Percentiles rank a stretch among this genome's conserved stretches.
Evolutionary conservation across 163 green algal species (phyloP).

Genomic region (Scenedesmus sp.): DNA sequence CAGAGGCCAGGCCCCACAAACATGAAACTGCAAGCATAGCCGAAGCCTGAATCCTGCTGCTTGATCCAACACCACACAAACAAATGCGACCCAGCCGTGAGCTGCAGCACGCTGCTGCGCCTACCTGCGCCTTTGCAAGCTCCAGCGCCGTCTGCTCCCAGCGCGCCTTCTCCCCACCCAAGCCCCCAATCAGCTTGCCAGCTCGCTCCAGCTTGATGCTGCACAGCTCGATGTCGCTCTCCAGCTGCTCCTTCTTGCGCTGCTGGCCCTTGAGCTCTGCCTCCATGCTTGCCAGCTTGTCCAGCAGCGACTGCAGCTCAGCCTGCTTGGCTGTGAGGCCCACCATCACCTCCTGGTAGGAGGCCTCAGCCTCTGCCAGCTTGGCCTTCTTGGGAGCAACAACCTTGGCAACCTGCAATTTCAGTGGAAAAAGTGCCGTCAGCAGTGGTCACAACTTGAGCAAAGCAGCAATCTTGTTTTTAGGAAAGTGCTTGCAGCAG

Average conservation of each 20-base stretch:
- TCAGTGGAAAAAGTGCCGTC: not conserved
- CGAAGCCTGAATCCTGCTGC: too few relatives aligned
- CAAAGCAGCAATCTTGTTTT: too few relatives aligned
- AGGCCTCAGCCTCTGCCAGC: constrained; percentile 76
- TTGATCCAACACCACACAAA: not conserved
- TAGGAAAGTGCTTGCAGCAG: too few relatives aligned
- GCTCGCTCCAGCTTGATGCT: constrained; percentile 84
- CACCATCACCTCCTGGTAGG: constrained; percentile 83
- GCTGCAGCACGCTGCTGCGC: not conserved
- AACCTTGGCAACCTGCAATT: constrained; percentile 75
- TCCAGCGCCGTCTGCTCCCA: constrained; percentile 74
- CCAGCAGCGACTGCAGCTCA: constrained; percentile 76
- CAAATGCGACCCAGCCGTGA: not conserved
- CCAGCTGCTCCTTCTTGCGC: constrained; percentile 81
- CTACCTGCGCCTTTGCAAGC: constrained; percentile 64
- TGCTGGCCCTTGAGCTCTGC: constrained; percentile 75
- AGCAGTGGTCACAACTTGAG: not conserved
- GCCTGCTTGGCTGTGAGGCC: constrained; percentile 78
- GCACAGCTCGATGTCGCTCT: constrained; percentile 82
- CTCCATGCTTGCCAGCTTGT: constrained; percentile 85
- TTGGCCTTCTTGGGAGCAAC: constrained; percentile 85
- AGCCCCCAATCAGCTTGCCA: constrained; percentile 81
- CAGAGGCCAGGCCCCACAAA: not conserved
- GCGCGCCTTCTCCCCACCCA: constrained; percentile 79
- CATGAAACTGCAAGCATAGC: not conserved